A percentile compares a stretch with the other conserved stretches of the same genome.
Evolutionary conservation across 208 protist species (phyloP).

Genomic region (Novymonas esmeraldas): DNA sequence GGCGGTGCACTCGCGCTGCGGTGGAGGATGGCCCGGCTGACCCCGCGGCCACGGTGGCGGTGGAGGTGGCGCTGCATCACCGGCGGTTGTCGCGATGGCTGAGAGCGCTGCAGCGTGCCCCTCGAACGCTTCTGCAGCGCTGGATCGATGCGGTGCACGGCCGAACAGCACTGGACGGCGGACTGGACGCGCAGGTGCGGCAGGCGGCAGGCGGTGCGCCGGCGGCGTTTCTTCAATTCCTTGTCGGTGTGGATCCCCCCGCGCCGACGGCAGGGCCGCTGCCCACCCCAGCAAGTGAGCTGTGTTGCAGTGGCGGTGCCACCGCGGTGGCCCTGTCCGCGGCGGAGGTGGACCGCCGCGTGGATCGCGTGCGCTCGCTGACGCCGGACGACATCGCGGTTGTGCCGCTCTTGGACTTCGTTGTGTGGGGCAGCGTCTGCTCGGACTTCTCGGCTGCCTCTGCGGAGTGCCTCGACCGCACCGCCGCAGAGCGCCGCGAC

Average conservation of each 20-base stretch:
- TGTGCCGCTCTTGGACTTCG: conserved; percentile 26
- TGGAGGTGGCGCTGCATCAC: conserved; percentile 21
- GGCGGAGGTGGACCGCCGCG: background rate
- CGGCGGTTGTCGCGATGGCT: conserved; percentile 6
- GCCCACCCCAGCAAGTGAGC: background rate
- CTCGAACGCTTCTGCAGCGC: background rate
- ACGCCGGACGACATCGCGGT: conserved; percentile 9
- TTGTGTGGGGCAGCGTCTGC: conserved; percentile 24
- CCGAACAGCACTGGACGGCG: background rate
- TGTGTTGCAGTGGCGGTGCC: background rate
- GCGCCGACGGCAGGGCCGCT: background rate
- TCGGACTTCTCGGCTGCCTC: conserved; percentile 21
- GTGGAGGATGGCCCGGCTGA: background rate
- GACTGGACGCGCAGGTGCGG: conserved; percentile 1
- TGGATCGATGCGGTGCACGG: conserved; percentile 11
- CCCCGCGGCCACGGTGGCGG: background rate
- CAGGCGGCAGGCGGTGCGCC: background rate
- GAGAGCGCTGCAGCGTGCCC: conserved; percentile 9
- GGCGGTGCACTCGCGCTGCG: background rate
- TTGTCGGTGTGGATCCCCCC: background rate
- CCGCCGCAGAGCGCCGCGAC: conserved; percentile 1
- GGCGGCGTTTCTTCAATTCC: conserved; percentile 7
- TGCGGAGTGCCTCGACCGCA: background rate
- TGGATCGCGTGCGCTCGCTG: conserved; percentile 10
- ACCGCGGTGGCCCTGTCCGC: background rate